Base-by-base conservation (phyloP, 345 rosid genomes). In the Erucastrum elatum region DNA sequence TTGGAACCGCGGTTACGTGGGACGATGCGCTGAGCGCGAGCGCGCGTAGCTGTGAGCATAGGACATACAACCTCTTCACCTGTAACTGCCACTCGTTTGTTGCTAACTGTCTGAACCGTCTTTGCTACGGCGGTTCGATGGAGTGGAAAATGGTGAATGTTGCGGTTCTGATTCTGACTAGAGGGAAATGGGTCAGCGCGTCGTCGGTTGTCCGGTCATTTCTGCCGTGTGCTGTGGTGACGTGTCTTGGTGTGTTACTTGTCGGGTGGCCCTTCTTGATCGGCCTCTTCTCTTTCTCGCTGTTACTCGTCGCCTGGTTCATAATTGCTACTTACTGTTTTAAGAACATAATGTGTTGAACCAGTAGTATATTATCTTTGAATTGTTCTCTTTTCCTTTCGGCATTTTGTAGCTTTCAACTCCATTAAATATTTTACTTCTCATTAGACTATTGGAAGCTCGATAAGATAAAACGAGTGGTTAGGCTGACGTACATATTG, bases 61-160 rank as follows among this genome's bases (percentile, higher is more conserved):
- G 81, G 71, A 88, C 88, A 65, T 89, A 91, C 90, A 96, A 96
- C 82, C 75, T 96, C 59, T 96, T 96, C 86, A 96, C 91, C 1
- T 93, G 99, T 89, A 96, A 89, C 88, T 84, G 91, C 81, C 88
- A 93, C 78, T 96, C 99, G 0, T 93, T 91, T 44, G 92, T 83
- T 8, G 96, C 98, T 16, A 76, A 88, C 80, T 93, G 88, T 81
- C 71, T 96, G 64, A 96, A 91, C 78, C 90, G 96, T 35, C 82
- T 93, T 25, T 85, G 94, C 76, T 91, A 87, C 41, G 80, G 82
- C 0, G 90, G 90, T 44, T 90, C 92, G 0, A 91, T 90, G 94
- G 86, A 77, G 62, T 96, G 99, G 98, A 93, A 93, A 82, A 89
- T 93, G 99, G 65, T 91, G 74, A 84, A 82, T 75, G 94, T 88